Base-by-base conservation (phyloP, 768 basidiomycete species). In the Amanita rimosa region DNA sequence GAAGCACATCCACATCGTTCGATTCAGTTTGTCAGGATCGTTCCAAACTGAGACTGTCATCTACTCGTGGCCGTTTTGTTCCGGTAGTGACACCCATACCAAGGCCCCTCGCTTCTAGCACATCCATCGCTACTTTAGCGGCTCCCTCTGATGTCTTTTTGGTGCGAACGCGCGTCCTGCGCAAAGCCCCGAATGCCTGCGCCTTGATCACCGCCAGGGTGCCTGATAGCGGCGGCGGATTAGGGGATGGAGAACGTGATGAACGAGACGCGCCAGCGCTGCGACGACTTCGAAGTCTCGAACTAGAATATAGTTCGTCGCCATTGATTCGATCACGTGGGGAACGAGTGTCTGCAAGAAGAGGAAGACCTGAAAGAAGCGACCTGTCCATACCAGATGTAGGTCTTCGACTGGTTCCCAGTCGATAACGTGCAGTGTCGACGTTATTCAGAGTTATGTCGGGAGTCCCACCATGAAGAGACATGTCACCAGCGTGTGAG, bases 191-290 rank as follows among this genome's bases (percentile, higher is more conserved):
- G 61, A 91, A 92, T 34, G 89, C 83, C 61, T 91, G 87, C 37
- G 88, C 88, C 67, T 91, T 92, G 67, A 92, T 89, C 50, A 91
- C 87, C 46, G 89, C 88, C 41, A 92, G 76, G 26, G 89, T 91
- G 21, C 85, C 83, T 44, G 83, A 87, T 59, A 88, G 65, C 16
- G 67, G 64, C 31, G 74, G 63, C 47, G 67, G 61, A 51, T 60
- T 58, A 37, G 73, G 72, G 9, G 74, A 75, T 36, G 70, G 68
- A 3, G 75, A 75, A 43, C 72, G 72, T n/a, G 74, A 70, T 55
- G 68, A 65, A 57, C 70, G 72, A 31, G 76, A 67, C 22, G 68
- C 64, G 46, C 57, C 61, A 16, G 69, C 65, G 47, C 66, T 63
- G 44, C 73, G 75, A 45, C 77, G 75, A 49, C 72, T 59, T 39